Conservation (phyloP, 768 basidiomycete species). For the Russula ochroleuca region DNA sequence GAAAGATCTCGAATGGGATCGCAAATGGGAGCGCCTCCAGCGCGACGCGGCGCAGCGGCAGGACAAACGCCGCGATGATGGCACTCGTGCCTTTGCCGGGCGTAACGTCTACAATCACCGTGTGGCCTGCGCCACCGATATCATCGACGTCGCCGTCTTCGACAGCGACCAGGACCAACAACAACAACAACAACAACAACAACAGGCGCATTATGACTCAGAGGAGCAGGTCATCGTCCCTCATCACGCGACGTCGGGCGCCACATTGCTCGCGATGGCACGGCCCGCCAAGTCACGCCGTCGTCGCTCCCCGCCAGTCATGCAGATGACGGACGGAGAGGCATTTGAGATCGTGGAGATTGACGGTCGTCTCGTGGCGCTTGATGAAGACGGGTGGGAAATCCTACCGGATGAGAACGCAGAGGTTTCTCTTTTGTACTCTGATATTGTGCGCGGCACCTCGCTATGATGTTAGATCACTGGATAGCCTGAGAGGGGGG, state of each 20-base stretch:
- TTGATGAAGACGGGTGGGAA: constrained; percentile 24
- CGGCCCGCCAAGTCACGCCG: constrained; percentile 11
- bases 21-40: neutral
- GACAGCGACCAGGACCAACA: neutral
- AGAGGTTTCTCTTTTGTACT: constrained; percentile 10
- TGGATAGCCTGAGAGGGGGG: neutral
- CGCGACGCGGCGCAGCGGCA: neutral
- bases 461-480: constrained; percentile 1
- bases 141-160: neutral
- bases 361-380: constrained; percentile 18
- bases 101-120: constrained; percentile 7
- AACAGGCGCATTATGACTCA: neutral
- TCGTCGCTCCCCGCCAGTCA: neutral
- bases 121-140: neutral
- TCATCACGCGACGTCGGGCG: constrained; percentile 8
- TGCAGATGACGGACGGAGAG: constrained; percentile 18
- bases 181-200: too few species aligned
- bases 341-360: constrained; percentile 21
- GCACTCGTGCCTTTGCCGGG: neutral
- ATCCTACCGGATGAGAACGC: constrained; percentile 18
- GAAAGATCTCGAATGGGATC: neutral
- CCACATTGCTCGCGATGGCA: constrained; percentile 18
- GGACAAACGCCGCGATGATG: constrained; percentile 1
- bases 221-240: neutral
- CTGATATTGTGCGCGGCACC: constrained; percentile 18